Base-by-base conservation (phyloP, 768 basidiomycete species). In the Mycena pura region DNA sequence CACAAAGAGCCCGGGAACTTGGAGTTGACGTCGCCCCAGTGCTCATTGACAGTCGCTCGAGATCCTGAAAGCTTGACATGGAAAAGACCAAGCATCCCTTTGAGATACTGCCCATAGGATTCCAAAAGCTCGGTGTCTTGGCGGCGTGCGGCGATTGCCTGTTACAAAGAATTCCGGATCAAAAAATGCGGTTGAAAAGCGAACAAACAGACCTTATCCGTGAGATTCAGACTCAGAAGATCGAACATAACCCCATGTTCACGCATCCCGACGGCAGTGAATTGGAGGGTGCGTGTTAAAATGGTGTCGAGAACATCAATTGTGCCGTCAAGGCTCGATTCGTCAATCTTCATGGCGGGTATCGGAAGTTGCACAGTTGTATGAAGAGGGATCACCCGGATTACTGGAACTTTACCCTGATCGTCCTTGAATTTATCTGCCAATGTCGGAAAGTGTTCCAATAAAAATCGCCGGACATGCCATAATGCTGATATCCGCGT, bases 61-160 rank as follows among this genome's bases (percentile, higher is more conserved):
- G 44, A 40, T 6, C 61, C 67, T 7, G 65, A 56, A 62, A 68
- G 58, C 45, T 66, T 65, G 2, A 24, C 36, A 40, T 68, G 64
- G 54, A 68, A 68, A 24, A 66, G 28, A 17, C 67, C 67, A 13
- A 60, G 49, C 32, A 25, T 25, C 10, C 50, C 54, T 34, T 46
- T 44, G 8, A 45, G 28, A 32, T 32, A 39, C 4, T 6, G 6
- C 0, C 53, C 41, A 1, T 40, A 19, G 4, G 19, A 32, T 5
- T 61, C 46, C 5, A 38, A 14, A 13, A 56, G 17, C 21, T 56
- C 29, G 6, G n/a, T 29, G 44, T 44, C 44, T 14, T 56, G 43
- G 17, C 54, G 54, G 14, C 54, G 54, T 32, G 41, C 31, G 2
- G 41, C 54, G 24, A 32, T 21, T 21, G 43, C 44, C 54, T 56